Base-by-base conservation (phyloP, 2,329 filamentous ascomycete genomes). In the Aspergillus phoenicis region DNA sequence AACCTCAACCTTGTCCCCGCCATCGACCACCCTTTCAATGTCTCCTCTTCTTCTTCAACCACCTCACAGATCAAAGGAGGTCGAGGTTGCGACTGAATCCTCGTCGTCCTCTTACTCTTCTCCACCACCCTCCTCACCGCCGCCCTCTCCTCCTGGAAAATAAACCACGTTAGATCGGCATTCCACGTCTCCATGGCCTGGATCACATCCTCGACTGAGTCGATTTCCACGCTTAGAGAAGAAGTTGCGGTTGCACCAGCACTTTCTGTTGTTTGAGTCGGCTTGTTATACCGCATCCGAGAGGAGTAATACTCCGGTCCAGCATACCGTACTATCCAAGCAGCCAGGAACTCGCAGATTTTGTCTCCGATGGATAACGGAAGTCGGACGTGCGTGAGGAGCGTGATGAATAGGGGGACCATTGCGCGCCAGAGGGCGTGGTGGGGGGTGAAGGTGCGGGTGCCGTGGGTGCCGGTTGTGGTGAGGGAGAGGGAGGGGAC, bases 101-200 rank as follows among this genome's bases (percentile, higher is more conserved):
- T 36, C 11, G 33, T 36, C 11, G 33, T 28, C 6, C 57, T 53
- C 51, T 64, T 66, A 84, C 84, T 4, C 64, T 67, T 45, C 77
- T 52, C 22, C 13, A 55, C 48, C 15, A 59, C 30, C 7, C 52
- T 61, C 8, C 60, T 45, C 43, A 64, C 49, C 45, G 52, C 55
- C 1, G 17, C 54, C 15, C 52, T 61, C 17, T 72, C 65, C 24
- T 66, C 65, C 56, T 66, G 64, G 53, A 79, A 79, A 5, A 78
- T 65, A 57, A 78, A 75, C 77, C 77, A 80, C 0, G 77, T 73
- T 30, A 79, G 56, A 65, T 79, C 77, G 8, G 68, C 63, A 61
- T 79, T 79, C 76, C 76, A 79, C 8, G 68, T 70, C 62, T 77
- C 71, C 77, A 80, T 79, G 1, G 77, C 73, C 8, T 64, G 66